phyloP scores from a whole-genome alignment of 2,329 filamentous ascomycete species.

The Aspergillus fumigatiaffinis region DNA sequence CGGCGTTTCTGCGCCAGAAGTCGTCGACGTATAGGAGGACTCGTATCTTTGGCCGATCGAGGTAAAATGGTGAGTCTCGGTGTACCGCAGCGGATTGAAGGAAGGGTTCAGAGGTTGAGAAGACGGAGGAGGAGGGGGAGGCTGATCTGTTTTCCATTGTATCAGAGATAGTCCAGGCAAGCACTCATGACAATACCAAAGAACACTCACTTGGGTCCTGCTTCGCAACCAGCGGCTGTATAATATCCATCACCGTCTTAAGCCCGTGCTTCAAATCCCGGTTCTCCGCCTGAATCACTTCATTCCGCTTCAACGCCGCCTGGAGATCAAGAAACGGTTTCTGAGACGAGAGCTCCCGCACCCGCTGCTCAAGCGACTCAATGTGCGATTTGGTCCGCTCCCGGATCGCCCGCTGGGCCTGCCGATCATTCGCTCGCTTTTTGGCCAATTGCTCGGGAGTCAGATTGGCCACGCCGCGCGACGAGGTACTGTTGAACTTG shows the following conservation, averaged over 20 bases:
- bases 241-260: constrained; percentile 57
- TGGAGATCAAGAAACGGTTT: constrained; percentile 83
- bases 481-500: constrained; percentile 40
- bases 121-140: neutral
- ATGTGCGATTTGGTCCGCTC: constrained; percentile 79
- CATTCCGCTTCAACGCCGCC: constrained; percentile 68
- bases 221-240: constrained; percentile 41
- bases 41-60: constrained; percentile 20
- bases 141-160: neutral
- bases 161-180: neutral
- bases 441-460: constrained; percentile 84
- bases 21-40: constrained; percentile 25
- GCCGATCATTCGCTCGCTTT: constrained; percentile 86
- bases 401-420: constrained; percentile 79
- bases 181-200: neutral
- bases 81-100: constrained; percentile 22
- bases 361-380: constrained; percentile 66
- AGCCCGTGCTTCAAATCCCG: constrained; percentile 69
- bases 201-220: constrained; percentile 30
- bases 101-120: constrained; percentile 1
- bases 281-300: constrained; percentile 74
- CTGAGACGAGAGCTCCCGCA: constrained; percentile 71
- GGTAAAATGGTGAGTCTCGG: constrained; percentile 23
- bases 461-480: constrained; percentile 78
- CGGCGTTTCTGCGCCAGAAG: constrained; percentile 26